Evolutionary conservation across 441 rosid genomes (phyloP).

Genomic region (Sinapis alba): DNA sequence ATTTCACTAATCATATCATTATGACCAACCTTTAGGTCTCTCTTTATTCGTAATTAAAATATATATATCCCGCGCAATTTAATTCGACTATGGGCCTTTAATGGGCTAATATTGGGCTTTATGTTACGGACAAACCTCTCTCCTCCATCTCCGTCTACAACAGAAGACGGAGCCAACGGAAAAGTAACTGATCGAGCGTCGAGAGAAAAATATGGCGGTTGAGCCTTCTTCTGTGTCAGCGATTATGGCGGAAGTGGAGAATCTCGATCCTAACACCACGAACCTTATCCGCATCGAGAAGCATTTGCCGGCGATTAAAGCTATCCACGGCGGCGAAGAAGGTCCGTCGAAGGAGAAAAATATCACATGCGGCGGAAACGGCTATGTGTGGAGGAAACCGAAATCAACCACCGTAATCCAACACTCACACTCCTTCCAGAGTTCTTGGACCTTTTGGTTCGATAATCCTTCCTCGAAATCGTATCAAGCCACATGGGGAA

Average conservation of each 20-base stretch:
- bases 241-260: constrained; percentile 34
- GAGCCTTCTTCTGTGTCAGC: constrained; percentile 7
- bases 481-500: constrained; percentile 71
- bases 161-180: constrained; percentile 25
- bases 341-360: constrained; percentile 61
- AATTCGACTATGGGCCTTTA: constrained; percentile 8
- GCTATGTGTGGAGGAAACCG: constrained; percentile 32
- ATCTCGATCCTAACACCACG: constrained; percentile 34
- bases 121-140: not conserved
- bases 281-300: constrained; percentile 16
- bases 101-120: constrained; percentile 24
- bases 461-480: constrained; percentile 66
- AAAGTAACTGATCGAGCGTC: constrained; percentile 5
- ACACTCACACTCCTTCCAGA: constrained; percentile 63
- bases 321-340: constrained; percentile 31
- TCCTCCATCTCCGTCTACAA: constrained; percentile 18
- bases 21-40: not conserved
- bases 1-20: no score
- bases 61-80: constrained; percentile 19
- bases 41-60: not conserved
- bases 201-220: constrained; percentile 25
- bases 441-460: constrained; percentile 90
- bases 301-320: constrained; percentile 16
- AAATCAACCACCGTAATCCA: constrained; percentile 29
- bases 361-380: constrained; percentile 41